These are phyloP conservation scores for Chlorella sp. DNA, from an alignment of 139 green algal genomes.

Conservation along the genomic window DNA sequence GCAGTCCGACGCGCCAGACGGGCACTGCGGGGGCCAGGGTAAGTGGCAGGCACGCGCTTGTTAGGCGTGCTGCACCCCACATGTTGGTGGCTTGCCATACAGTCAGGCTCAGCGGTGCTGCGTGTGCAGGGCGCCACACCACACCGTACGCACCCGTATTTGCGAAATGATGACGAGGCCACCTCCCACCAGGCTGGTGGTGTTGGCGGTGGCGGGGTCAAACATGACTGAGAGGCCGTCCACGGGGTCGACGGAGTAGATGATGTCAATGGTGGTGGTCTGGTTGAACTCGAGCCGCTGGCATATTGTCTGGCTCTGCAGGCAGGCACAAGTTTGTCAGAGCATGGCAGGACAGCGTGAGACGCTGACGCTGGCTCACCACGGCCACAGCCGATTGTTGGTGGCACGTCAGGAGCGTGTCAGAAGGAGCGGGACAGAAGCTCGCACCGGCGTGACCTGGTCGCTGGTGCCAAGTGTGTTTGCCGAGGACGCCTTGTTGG, in stretches of 20 bases:
- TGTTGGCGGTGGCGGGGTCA: neutral
- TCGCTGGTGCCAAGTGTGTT: neutral
- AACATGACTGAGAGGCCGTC: slow-evolving; percentile 3
- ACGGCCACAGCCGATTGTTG: neutral
- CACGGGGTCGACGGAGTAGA: neutral
- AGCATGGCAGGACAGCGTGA: too few relatives aligned
- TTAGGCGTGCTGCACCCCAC: too few relatives aligned
- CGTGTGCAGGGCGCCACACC: too few relatives aligned
- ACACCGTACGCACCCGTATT: neutral
- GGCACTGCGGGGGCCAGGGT: too few relatives aligned
- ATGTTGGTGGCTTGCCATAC: too few relatives aligned
- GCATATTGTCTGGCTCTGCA: neutral
- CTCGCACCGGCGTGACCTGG: neutral
- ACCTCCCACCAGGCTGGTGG: slow-evolving; percentile 1
- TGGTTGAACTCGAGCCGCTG: neutral
- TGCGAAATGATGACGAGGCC: neutral
- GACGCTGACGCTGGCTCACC: too few relatives aligned
- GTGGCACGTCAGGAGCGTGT: neutral
- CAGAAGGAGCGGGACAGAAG: neutral
- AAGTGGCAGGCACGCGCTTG: too few relatives aligned
- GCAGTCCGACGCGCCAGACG: neutral
- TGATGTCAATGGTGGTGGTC: neutral
- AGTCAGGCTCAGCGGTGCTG: too few relatives aligned
- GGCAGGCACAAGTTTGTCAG: too few relatives aligned
- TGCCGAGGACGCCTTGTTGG: neutral